These are phyloP conservation scores for Rhynchosporium graminicola DNA, from an alignment of 2,329 filamentous ascomycete species.

Conservation along the genomic window DNA sequence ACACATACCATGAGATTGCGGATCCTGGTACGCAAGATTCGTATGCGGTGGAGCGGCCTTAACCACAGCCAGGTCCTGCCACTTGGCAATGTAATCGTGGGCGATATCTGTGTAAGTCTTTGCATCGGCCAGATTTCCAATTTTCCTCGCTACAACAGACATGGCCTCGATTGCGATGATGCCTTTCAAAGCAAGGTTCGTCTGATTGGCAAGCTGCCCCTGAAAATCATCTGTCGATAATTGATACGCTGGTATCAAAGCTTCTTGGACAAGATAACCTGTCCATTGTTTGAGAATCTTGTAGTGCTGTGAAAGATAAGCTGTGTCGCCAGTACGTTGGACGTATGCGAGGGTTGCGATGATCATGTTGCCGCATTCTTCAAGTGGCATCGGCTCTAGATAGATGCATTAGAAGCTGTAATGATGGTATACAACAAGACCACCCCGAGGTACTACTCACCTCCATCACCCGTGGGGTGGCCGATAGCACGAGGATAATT, in stretches of 20 bases:
- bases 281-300: conserved; percentile 77
- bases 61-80: conserved; percentile 72
- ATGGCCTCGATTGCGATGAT: conserved; percentile 83
- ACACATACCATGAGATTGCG: conserved; percentile 42
- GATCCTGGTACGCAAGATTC: conserved; percentile 76
- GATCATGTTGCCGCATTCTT: conserved; percentile 81
- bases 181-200: conserved; percentile 80
- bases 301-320: conserved; percentile 67
- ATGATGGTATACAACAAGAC: not conserved
- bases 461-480: conserved; percentile 66
- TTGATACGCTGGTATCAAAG: conserved; percentile 73
- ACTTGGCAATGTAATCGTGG: conserved; percentile 68
- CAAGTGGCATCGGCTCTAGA: conserved; percentile 70
- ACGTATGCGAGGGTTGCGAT: conserved; percentile 77
- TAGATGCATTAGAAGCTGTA: not conserved
- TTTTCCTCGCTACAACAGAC: conserved; percentile 65
- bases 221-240: conserved; percentile 85
- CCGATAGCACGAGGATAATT: conserved; percentile 70
- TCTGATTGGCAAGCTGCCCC: conserved; percentile 75
- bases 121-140: conserved; percentile 58
- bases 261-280: conserved; percentile 71
- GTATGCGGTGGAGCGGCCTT: conserved; percentile 65
- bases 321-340: conserved; percentile 54
- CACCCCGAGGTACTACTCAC: conserved; percentile 17
- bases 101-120: conserved; percentile 63